phyloP scores from a whole-genome alignment of 352 stramenopile genomes.

The Pythium myriotylum region DNA sequence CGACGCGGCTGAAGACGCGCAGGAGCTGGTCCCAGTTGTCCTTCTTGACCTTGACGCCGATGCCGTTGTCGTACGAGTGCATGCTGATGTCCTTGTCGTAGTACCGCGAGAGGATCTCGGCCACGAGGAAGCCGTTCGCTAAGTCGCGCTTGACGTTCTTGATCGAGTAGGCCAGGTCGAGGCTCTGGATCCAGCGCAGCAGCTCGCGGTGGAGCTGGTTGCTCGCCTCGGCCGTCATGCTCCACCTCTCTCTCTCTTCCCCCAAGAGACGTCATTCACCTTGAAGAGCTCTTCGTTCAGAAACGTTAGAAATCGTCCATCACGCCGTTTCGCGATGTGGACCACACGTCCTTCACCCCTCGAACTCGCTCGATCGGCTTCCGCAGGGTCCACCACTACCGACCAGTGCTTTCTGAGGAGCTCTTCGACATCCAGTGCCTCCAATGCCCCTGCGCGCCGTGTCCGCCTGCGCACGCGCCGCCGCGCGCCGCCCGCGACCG shows the following conservation, averaged over 20 bases:
- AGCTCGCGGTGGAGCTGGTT: constrained; percentile 90
- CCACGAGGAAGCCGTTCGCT: constrained; percentile 90
- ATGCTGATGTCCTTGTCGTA: constrained; percentile 93
- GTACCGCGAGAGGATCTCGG: constrained; percentile 91
- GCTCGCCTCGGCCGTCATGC: constrained; percentile 7
- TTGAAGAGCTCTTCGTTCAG: neutral
- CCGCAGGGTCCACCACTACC: constrained; percentile 9
- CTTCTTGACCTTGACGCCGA: constrained; percentile 88
- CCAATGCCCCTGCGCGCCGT: constrained; percentile 15
- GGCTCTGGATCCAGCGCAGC: constrained; percentile 91
- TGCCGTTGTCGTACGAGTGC: constrained; percentile 94
- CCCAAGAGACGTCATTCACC: constrained; percentile 11
- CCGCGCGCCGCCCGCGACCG: constrained; percentile 2
- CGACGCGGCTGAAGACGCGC: constrained; percentile 77
- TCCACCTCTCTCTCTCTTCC: too few relatives aligned
- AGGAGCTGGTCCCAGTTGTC: constrained; percentile 92
- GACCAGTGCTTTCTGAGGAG: constrained; percentile 29
- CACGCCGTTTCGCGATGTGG: neutral
- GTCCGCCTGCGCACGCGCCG: constrained; percentile 15
- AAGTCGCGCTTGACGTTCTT: constrained; percentile 94
- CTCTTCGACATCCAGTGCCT: constrained; percentile 21
- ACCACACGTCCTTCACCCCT: constrained; percentile 12
- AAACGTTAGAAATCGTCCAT: constrained; percentile 16
- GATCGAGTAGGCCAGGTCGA: constrained; percentile 93
- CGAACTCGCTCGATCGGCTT: constrained; percentile 16